Evolutionary conservation across 2,329 filamentous ascomycete species (phyloP).

Genomic region (Ophiocordyceps polyrhachis-furcata): DNA sequence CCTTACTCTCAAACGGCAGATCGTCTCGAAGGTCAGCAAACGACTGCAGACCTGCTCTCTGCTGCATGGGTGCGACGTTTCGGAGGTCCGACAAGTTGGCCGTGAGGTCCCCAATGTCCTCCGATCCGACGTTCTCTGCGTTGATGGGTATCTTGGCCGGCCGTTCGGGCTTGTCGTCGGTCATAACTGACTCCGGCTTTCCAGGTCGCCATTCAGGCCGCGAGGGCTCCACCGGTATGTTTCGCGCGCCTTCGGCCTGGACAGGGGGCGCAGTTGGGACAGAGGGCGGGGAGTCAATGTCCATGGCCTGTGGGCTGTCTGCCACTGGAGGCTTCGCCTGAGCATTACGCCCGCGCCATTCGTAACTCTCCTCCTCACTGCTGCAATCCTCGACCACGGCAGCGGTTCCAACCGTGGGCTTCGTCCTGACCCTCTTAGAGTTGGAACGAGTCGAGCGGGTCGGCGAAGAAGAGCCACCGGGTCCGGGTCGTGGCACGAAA

Average conservation of each 20-base stretch:
- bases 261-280: conserved; percentile 8
- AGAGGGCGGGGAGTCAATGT: conserved; percentile 37
- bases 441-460: conserved; percentile 23
- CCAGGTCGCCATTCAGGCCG: conserved; percentile 41
- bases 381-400: conserved; percentile 28
- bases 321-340: conserved; percentile 10
- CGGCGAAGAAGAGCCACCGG: conserved; percentile 23
- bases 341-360: conserved; percentile 16
- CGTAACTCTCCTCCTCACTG: conserved; percentile 21
- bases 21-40: conserved; percentile 36
- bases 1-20: conserved; percentile 35
- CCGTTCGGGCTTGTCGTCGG: conserved; percentile 5
- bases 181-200: conserved; percentile 15
- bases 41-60: conserved; percentile 30
- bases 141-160: conserved; percentile 8
- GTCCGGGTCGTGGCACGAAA: conserved; percentile 27
- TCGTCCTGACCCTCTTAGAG: conserved; percentile 42
- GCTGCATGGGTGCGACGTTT: conserved; percentile 35
- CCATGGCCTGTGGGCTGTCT: conserved; percentile 42
- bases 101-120: conserved; percentile 36
- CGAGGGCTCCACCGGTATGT: conserved; percentile 38
- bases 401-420: conserved; percentile 25
- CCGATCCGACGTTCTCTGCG: conserved; percentile 26
- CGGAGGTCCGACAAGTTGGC: conserved; percentile 34
- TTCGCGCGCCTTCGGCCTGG: conserved; percentile 19